A percentile compares a stretch with the other conserved stretches of the same genome.
phyloP scores from a whole-genome alignment of 225 moss, liverwort and hornwort species.

The Pseudoscleropodium purum region DNA sequence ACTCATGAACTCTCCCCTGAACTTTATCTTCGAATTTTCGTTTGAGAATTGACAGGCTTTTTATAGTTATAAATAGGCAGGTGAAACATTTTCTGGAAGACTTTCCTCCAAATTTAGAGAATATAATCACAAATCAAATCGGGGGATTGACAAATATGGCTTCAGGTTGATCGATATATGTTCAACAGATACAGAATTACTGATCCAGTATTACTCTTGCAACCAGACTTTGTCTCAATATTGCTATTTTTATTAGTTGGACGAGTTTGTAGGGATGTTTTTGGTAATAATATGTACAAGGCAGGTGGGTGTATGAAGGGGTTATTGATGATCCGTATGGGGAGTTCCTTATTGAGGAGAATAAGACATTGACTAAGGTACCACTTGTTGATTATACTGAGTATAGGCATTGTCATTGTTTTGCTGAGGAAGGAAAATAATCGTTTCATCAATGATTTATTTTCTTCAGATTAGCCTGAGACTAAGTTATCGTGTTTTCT shows the following conservation, averaged over 20 bases:
- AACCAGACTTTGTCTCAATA: not conserved
- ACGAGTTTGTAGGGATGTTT: not conserved
- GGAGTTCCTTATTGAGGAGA: conserved; percentile 91
- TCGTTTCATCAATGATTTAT: not conserved
- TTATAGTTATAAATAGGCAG: not conserved
- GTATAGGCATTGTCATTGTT: not conserved
- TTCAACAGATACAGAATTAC: not conserved
- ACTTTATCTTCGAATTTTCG: not conserved
- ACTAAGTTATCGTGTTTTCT: not conserved
- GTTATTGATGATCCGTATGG: conserved; percentile 93
- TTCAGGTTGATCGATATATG: not conserved
- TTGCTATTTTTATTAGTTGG: not conserved
- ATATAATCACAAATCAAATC: not conserved
- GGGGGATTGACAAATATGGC: not conserved
- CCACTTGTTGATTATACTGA: not conserved
- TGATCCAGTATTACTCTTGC: not conserved
- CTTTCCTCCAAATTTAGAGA: not conserved
- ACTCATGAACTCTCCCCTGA: not conserved
- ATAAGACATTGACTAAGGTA: conserved; percentile 84
- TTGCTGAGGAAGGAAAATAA: not conserved
- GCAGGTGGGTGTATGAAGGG: conserved; percentile 89
- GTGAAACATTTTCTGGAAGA: not conserved
- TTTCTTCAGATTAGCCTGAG: not conserved
- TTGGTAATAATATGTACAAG: conserved; percentile 12
- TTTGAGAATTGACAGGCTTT: not conserved